Conservation (phyloP, 306 rosid genomes). For the Neltuma alba region DNA sequence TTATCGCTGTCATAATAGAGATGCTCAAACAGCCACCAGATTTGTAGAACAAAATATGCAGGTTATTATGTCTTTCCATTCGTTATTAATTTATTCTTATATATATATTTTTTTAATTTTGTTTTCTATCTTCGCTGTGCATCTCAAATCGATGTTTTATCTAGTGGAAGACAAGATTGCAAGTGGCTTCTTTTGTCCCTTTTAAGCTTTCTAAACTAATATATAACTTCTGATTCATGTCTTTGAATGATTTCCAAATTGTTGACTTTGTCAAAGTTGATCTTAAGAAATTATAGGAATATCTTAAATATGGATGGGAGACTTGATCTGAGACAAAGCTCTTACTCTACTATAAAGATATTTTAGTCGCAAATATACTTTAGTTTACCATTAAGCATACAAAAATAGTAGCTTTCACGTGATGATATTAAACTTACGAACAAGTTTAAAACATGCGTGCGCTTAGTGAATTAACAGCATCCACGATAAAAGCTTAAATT, state of each 20-base stretch:
- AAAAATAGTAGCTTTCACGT: too few species aligned
- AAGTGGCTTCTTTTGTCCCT: neutral
- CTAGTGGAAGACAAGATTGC: neutral
- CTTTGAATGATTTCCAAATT: neutral
- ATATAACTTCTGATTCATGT: neutral
- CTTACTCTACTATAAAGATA: neutral
- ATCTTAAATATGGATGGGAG: too few species aligned
- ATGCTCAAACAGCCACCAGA: constrained; percentile 35
- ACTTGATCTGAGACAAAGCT: neutral
- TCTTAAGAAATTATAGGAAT: neutral
- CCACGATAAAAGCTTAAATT: too few species aligned
- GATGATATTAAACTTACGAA: too few species aligned
- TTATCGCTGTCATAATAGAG: constrained; percentile 44
- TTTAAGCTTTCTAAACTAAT: neutral
- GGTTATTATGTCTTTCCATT: constrained; percentile 38
- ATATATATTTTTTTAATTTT: neutral
- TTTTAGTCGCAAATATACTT: neutral
- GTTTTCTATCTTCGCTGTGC: neutral
- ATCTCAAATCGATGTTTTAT: neutral
- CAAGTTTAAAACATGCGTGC: too few species aligned
- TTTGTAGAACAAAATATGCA: constrained; percentile 43
- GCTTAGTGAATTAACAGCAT: too few species aligned
- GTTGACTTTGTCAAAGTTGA: neutral
- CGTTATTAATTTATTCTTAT: neutral
- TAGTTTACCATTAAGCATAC: neutral